phyloP scores from a whole-genome alignment of 495 filamentous ascomycete genomes.

The Penicillium antarcticum region DNA sequence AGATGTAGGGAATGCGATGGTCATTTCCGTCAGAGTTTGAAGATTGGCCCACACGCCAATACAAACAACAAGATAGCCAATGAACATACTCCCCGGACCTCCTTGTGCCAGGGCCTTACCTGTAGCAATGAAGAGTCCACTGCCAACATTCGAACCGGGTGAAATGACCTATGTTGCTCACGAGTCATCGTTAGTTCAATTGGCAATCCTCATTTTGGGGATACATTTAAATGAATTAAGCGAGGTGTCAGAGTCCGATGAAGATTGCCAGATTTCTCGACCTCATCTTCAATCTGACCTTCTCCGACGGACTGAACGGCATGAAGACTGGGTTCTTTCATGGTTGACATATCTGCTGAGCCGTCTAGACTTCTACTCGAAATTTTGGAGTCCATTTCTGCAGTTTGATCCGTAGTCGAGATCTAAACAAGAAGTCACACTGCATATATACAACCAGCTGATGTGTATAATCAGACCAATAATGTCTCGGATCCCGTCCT shows the following conservation, averaged over 20 bases:
- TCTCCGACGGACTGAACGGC: neutral
- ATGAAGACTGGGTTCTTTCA: neutral
- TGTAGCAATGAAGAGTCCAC: conserved; percentile 28
- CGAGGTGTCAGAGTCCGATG: neutral
- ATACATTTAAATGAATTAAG: neutral
- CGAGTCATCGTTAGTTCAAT: no score
- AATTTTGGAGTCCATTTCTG: neutral
- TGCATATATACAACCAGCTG: no score
- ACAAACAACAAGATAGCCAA: conserved; percentile 26
- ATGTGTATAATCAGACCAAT: no score
- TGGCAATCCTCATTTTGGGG: neutral
- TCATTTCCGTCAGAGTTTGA: conserved; percentile 29
- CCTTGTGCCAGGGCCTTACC: conserved; percentile 22
- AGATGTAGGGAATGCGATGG: conserved; percentile 28
- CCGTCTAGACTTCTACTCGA: neutral
- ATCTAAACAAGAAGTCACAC: no score
- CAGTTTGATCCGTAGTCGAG: no score
- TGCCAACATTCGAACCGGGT: conserved; percentile 25
- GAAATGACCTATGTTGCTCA: conserved; percentile 22
- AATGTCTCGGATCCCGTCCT: neutral
- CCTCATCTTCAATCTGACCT: neutral
- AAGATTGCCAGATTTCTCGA: neutral
- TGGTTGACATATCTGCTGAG: neutral
- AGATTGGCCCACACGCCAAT: conserved; percentile 25
- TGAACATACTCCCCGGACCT: conserved; percentile 25